A percentile compares a stretch with the other conserved stretches of the same genome.
phyloP scores from a whole-genome alignment of 306 rosid genomes.

The Argentina anserina region DNA sequence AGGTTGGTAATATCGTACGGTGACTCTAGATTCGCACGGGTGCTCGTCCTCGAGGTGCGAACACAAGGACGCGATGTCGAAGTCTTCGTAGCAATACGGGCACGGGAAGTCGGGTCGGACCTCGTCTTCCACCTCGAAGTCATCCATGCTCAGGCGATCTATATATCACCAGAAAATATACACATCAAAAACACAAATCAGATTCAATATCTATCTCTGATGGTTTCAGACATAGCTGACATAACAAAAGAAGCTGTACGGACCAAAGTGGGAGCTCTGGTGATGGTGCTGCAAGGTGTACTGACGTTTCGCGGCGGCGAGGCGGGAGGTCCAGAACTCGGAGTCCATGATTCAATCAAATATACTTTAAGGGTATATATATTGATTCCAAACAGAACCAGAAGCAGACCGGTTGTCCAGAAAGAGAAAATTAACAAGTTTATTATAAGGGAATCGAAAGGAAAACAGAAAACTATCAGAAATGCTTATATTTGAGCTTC shows the following conservation, averaged over 20 bases:
- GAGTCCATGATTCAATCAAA: conserved; percentile 49
- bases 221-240: background rate
- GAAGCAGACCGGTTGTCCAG: background rate
- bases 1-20: conserved; percentile 39
- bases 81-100: conserved; percentile 88
- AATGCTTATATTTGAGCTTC: background rate
- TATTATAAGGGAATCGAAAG: too few species aligned
- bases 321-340: conserved; percentile 93
- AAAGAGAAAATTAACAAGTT: background rate
- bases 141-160: conserved; percentile 92
- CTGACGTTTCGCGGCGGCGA: conserved; percentile 94
- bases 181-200: too few species aligned
- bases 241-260: background rate
- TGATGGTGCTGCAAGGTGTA: conserved; percentile 64
- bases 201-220: background rate
- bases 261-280: conserved; percentile 73
- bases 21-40: conserved; percentile 76
- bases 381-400: background rate
- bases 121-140: conserved; percentile 81
- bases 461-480: too few species aligned
- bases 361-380: too few species aligned
- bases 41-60: conserved; percentile 95
- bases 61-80: conserved; percentile 80
- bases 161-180: background rate
- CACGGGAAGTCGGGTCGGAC: conserved; percentile 83